Base-by-base conservation (phyloP, 192 early-diverging fungal genomes). In the Coemansia javaensis region DNA sequence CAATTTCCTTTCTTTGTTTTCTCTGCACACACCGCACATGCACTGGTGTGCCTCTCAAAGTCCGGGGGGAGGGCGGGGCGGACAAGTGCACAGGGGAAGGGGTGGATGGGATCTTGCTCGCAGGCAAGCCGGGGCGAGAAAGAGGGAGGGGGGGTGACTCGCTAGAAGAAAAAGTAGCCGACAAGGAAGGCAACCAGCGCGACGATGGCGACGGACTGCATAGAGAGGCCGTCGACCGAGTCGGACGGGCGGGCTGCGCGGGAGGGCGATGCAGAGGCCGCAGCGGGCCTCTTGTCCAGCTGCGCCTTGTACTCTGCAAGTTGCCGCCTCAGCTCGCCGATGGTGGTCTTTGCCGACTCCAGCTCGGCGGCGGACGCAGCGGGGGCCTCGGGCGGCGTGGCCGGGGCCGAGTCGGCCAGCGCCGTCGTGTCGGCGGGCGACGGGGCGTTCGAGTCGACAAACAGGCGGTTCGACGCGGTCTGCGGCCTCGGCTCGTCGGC, bases 91-190 rank as follows among this genome's bases (percentile, higher is more conserved):
- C n/a, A n/a, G n/a, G n/a, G n/a, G n/a, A n/a, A n/a, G n/a, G n/a
- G n/a, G n/a, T n/a, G n/a, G n/a, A n/a, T n/a, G n/a, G n/a, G n/a
- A n/a, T n/a, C n/a, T n/a, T n/a, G n/a, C n/a, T n/a, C n/a, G n/a
- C n/a, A n/a, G n/a, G n/a, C n/a, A n/a, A n/a, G n/a, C n/a, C n/a
- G n/a, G n/a, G n/a, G n/a, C n/a, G n/a, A n/a, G n/a, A n/a, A n/a
- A n/a, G n/a, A n/a, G n/a, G n/a, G n/a, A n/a, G n/a, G n/a, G n/a
- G n/a, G n/a, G n/a, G n/a, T n/a, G n/a, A n/a, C n/a, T n/a, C n/a
- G n/a, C n/a, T 74, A 86, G 38, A 84, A 84, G 62, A 86, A 81
- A 24, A 86, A 55, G 54, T 79, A 81, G 11, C 79, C 79, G 40
- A 82, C 53, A 40, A 86, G 49, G 62, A 86, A 83, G 11, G 81